phyloP scores from a whole-genome alignment of 2,329 filamentous ascomycete genomes.

The Arthrobotrys sinensis region DNA sequence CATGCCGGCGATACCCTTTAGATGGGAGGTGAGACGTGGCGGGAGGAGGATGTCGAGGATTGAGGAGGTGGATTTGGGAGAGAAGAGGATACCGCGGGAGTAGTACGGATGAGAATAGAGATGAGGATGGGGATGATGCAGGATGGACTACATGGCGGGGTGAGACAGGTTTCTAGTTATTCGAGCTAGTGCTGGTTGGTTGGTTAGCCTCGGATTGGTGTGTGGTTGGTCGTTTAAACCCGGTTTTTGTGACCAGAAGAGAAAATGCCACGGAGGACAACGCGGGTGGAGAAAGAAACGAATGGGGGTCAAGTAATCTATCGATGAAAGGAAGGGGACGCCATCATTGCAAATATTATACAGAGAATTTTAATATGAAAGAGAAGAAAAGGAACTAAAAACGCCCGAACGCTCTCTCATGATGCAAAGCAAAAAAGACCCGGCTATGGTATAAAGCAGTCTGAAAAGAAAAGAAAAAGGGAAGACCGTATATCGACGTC shows the following conservation, averaged over 20 bases:
- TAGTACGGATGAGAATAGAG: conserved; percentile 6
- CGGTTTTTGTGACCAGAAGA: background rate
- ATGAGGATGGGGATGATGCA: conserved; percentile 2
- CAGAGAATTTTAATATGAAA: background rate
- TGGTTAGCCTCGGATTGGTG: background rate
- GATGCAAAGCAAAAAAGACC: conserved; percentile 22
- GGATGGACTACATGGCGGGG: conserved; percentile 32
- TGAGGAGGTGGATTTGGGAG: conserved; percentile 27
- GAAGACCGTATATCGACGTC: background rate
- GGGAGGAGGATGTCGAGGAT: conserved; percentile 44
- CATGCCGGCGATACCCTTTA: conserved; percentile 53
- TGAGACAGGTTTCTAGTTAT: conserved; percentile 15
- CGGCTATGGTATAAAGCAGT: conserved; percentile 26
- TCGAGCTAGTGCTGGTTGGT: background rate
- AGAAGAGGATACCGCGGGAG: conserved; percentile 1
- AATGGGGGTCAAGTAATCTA: background rate
- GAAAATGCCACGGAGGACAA: conserved; percentile 6
- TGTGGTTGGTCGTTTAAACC: background rate
- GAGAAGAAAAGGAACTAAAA: background rate
- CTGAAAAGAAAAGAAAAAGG: conserved; percentile 10
- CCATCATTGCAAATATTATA: conserved; percentile 21
- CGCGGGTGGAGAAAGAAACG: background rate
- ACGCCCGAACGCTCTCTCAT: conserved; percentile 16
- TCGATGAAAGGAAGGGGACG: background rate
- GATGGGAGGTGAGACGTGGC: conserved; percentile 32